Conservation (phyloP, 805 yeast species). For the Yarrowia sp. region DNA sequence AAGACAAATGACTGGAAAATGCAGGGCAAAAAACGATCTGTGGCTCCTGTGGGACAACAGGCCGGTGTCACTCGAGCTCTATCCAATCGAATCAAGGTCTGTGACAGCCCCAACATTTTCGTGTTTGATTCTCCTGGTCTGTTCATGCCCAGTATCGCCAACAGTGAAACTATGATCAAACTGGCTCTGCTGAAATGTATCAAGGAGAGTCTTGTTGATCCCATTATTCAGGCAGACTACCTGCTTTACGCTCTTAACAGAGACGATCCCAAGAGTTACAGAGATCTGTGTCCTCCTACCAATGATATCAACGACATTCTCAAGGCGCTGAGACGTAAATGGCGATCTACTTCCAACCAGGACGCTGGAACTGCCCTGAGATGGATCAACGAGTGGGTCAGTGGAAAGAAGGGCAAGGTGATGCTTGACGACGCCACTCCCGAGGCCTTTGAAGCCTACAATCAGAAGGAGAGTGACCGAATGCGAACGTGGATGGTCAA, state of each 20-base stretch:
- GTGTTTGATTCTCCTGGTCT: slow-evolving; percentile 95
- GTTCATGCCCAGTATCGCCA: slow-evolving; percentile 73
- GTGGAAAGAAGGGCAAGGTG: slow-evolving; percentile 36
- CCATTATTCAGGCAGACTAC: slow-evolving; percentile 85
- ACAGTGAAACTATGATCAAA: slow-evolving; percentile 73
- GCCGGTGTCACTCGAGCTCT: slow-evolving; percentile 91
- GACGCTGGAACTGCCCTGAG: slow-evolving; percentile 35
- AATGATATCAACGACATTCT: slow-evolving; percentile 65
- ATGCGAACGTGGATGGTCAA: slow-evolving; percentile 34
- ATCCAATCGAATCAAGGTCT: slow-evolving; percentile 73
- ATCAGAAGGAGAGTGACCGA: slow-evolving; percentile 29
- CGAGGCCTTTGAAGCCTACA: slow-evolving; percentile 19
- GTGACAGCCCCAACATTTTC: slow-evolving; percentile 65
- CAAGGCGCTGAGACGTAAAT: slow-evolving; percentile 4
- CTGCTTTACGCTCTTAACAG: slow-evolving; percentile 72
- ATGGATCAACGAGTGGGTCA: slow-evolving; percentile 38
- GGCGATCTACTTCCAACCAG: slow-evolving; percentile 19
- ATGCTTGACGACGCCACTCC: slow-evolving; percentile 25
- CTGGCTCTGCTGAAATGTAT: slow-evolving; percentile 79
- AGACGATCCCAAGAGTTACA: slow-evolving; percentile 47
- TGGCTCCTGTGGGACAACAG: slow-evolving; percentile 81
- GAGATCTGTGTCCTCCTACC: slow-evolving; percentile 66
- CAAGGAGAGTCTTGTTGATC: slow-evolving; percentile 72
- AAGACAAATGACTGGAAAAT: slow-evolving; percentile 37
- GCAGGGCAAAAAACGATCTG: slow-evolving; percentile 55